Evolutionary conservation across 2,329 filamentous ascomycete species (phyloP).

Genomic region (Colletotrichum sp.): DNA sequence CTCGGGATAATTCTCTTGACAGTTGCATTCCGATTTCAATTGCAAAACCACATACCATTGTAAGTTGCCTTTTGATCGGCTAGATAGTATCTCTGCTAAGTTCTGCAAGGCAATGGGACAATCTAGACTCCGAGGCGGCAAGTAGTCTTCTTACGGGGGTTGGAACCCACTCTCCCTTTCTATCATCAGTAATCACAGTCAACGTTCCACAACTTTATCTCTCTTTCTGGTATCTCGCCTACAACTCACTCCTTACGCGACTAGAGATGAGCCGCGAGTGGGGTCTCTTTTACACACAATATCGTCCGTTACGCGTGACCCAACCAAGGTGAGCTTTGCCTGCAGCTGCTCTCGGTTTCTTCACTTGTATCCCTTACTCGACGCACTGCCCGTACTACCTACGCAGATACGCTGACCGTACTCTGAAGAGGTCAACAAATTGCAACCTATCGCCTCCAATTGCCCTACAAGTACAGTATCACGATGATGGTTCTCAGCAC

Average conservation of each 20-base stretch:
- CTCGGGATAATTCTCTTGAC: not conserved
- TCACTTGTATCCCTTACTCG: too few species aligned
- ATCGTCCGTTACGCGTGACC: not conserved
- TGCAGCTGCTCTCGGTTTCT: not conserved
- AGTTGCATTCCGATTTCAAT: not conserved
- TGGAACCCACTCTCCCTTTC: fast-evolving
- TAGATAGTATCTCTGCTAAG: not conserved
- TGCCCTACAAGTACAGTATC: not conserved
- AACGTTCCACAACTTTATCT: not conserved
- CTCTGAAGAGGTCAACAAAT: not conserved
- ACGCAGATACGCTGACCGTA: not conserved
- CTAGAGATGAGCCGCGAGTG: not conserved
- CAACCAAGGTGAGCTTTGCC: not conserved
- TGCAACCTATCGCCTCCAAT: not conserved
- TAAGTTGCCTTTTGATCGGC: not conserved
- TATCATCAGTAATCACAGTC: not conserved
- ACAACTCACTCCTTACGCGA: not conserved
- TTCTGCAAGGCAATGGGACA: not conserved
- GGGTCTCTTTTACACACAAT: fast-evolving
- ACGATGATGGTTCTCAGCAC: fast-evolving
- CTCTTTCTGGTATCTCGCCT: not conserved
- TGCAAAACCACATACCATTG: not conserved
- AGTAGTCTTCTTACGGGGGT: not conserved
- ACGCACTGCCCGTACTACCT: too few species aligned
- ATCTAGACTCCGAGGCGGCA: not conserved